Evolutionary conservation across 257 asterid genomes (phyloP).

Genomic region (Datura wrightii): DNA sequence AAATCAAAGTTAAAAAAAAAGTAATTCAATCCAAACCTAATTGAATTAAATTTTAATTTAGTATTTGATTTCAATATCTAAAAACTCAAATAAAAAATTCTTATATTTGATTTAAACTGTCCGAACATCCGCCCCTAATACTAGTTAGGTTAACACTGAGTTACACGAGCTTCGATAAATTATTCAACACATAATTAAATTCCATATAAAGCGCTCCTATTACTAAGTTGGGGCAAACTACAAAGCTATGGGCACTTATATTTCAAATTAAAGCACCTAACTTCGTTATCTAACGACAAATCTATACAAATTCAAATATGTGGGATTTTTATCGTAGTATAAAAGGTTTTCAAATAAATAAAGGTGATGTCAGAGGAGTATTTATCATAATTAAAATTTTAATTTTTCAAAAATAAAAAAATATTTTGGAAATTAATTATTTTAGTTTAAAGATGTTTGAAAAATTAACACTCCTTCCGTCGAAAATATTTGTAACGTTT

Average conservation of each 20-base stretch:
- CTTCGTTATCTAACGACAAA: not conserved
- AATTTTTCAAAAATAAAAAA: too few relatives aligned
- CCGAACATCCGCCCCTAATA: too few relatives aligned
- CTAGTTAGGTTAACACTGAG: too few relatives aligned
- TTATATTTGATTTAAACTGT: too few relatives aligned
- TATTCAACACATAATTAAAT: not conserved
- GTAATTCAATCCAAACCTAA: too few relatives aligned
- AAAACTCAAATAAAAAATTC: too few relatives aligned
- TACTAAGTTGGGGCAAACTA: not conserved
- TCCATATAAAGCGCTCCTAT: not conserved
- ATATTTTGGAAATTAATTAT: too few relatives aligned
- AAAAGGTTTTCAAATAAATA: not conserved
- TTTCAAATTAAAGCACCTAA: too few relatives aligned
- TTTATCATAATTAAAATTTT: not conserved
- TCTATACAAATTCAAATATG: not conserved
- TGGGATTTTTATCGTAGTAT: not conserved
- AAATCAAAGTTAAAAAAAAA: too few relatives aligned
- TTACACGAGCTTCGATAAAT: not conserved
- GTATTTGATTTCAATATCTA: too few relatives aligned
- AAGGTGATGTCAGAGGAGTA: not conserved
- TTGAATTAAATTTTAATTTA: too few relatives aligned
- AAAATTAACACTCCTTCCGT: not conserved
- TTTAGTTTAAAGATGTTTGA: too few relatives aligned
- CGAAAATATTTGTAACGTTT: not conserved
- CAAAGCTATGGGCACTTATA: not conserved